These are phyloP conservation scores for Articulospora tetracladia DNA, from an alignment of 495 filamentous ascomycete species.

Conservation along the genomic window DNA sequence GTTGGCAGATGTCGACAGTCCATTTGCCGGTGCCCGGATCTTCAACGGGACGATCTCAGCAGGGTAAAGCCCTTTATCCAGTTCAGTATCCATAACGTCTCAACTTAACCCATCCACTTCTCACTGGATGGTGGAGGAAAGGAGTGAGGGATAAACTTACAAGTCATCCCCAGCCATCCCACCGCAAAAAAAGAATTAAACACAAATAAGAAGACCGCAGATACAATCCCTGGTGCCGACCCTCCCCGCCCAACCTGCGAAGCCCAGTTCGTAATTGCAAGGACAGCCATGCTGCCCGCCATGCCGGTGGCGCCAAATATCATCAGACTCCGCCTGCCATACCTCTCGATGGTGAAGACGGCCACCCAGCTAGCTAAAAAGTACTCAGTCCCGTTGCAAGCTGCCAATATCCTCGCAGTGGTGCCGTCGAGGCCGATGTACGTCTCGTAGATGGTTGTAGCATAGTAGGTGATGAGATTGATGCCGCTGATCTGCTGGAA, in stretches of 20 bases:
- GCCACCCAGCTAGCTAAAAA: constrained; percentile 55
- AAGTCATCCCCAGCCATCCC: constrained; percentile 66
- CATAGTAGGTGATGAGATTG: constrained; percentile 74
- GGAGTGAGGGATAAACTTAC: constrained; percentile 21
- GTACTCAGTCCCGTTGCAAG: constrained; percentile 70
- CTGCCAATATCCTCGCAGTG: constrained; percentile 61
- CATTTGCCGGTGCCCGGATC: constrained; percentile 71
- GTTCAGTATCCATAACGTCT: constrained; percentile 13
- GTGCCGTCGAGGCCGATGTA: constrained; percentile 48
- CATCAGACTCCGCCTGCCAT: neutral
- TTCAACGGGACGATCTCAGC: constrained; percentile 71
- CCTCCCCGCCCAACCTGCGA: constrained; percentile 42
- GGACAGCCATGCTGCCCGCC: neutral
- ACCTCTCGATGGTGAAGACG: neutral
- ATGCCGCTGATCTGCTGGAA: constrained; percentile 77
- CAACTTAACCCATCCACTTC: neutral
- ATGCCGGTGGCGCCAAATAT: neutral
- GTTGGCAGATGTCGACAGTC: constrained; percentile 57
- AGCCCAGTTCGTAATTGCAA: neutral
- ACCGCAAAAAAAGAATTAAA: neutral
- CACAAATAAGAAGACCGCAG: neutral
- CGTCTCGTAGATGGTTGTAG: constrained; percentile 57
- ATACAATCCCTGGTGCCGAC: neutral
- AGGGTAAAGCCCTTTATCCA: constrained; percentile 52
- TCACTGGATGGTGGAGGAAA: neutral